Conservation (phyloP, 352 stramenopile genomes). For the Pythium rhizo-oryzae region DNA sequence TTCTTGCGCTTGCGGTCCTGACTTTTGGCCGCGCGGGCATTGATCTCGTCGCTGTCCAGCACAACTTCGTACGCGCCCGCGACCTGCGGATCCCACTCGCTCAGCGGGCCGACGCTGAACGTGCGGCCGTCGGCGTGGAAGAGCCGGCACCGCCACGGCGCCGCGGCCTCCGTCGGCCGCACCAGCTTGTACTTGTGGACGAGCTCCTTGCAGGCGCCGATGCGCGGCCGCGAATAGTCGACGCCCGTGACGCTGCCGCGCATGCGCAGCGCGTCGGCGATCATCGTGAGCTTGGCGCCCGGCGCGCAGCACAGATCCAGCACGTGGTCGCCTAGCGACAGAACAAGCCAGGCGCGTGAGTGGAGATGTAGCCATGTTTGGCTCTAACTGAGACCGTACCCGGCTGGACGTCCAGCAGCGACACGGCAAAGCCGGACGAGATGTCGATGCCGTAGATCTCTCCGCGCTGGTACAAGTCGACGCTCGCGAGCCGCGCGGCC, state of each 20-base stretch:
- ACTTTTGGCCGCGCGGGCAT: constrained; percentile 37
- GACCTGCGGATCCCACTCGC: constrained; percentile 39
- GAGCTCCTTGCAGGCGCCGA: constrained; percentile 88
- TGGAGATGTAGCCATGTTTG: constrained; percentile 1
- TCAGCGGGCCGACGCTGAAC: constrained; percentile 61
- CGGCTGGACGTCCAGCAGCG: constrained; percentile 57
- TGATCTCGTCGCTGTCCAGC: constrained; percentile 73
- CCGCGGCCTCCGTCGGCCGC: constrained; percentile 6
- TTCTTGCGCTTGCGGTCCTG: constrained; percentile 90
- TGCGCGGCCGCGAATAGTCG: constrained; percentile 85
- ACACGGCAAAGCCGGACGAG: constrained; percentile 75
- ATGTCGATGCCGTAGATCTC: constrained; percentile 86
- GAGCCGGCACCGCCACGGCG: constrained; percentile 64
- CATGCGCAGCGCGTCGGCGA: constrained; percentile 80
- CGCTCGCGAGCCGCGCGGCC: constrained; percentile 42
- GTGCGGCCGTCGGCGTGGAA: constrained; percentile 81
- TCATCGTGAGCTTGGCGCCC: constrained; percentile 92
- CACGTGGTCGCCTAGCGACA: constrained; percentile 68
- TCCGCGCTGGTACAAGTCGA: constrained; percentile 51
- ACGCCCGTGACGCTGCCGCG: constrained; percentile 76
- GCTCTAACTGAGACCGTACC: constrained; percentile 23
- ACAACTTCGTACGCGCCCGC: constrained; percentile 47
- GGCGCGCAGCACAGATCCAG: constrained; percentile 95
- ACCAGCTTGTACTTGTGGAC: constrained; percentile 94
- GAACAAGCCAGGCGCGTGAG: background rate